Base-by-base conservation (phyloP, 108 stramenopile species). In the Heterococcus sp. region DNA sequence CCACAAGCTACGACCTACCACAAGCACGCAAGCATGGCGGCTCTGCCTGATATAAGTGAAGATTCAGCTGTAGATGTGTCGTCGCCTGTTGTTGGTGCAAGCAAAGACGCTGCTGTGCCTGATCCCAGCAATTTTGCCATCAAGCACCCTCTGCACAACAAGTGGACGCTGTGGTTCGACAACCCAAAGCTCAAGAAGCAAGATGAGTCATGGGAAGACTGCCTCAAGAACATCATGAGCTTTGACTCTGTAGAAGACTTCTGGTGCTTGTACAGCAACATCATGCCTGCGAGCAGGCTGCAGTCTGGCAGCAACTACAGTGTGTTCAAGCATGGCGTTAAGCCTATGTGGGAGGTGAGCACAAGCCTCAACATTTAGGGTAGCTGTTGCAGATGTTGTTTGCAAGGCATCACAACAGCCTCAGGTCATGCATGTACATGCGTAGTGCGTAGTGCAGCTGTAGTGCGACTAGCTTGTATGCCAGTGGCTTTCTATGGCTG, bases 221-320 rank as follows among this genome's bases (percentile, higher is more conserved):
- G 93, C 80, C 85, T 95, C 46, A 90, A 92, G 72, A 88, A 92
- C 69, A 89, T 92, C 69, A 92, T 91, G 40, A 89, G 90, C 1
- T 94, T 96, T 81, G 83, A 91, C 69, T 90, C 91, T n/a, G 91
- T 92, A 37, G 93, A 93, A 71, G 88, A 86, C 75, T 96, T 96
- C 81, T 96, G 95, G 95, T 85, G 88, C 11, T 81, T 94, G 33
- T 94, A 92, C 91, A 94, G 94, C 91, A 94, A 94, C 87, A 79
- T 94, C 58, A 82, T 88, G 65, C 93, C 95, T 63, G 83, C 93
- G 3, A 88, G 86, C 46, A 46, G 82, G 30, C 79, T 93, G n/a
- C 40, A 87, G 30, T 37, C 87, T 32, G 86, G 87, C 68, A 89
- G 90, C 74, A 94, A 94, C 87, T 96, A 94, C 83, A 92, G 93